These are phyloP conservation scores for Volvox reticuliferus DNA, from an alignment of 139 green algal species.

Conservation along the genomic window DNA sequence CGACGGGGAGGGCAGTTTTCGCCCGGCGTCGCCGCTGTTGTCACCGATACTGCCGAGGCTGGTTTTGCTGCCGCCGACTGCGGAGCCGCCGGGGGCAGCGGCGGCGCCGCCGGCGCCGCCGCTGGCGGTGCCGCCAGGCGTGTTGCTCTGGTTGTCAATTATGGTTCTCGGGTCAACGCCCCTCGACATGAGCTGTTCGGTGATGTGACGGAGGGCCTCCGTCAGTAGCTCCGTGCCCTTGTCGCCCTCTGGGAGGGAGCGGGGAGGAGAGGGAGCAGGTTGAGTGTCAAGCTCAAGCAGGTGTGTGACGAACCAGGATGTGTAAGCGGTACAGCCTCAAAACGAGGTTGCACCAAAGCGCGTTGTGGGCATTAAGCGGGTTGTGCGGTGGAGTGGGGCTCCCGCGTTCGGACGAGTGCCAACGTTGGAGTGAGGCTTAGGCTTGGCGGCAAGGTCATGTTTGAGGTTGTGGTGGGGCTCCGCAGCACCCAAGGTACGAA, in stretches of 20 bases:
- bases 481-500: too few relatives aligned
- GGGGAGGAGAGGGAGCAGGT: too few relatives aligned
- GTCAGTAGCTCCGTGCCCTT: conserved; percentile 5
- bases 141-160: background rate
- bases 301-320: too few relatives aligned
- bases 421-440: too few relatives aligned
- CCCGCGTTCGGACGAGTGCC: too few relatives aligned
- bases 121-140: background rate
- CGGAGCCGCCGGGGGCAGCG: background rate
- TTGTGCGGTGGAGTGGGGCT: too few relatives aligned
- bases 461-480: too few relatives aligned
- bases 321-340: too few relatives aligned
- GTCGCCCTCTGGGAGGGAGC: background rate
- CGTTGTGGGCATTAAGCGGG: too few relatives aligned
- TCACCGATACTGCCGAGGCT: background rate
- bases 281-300: too few relatives aligned
- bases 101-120: background rate
- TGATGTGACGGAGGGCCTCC: conserved; percentile 20
- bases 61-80: background rate
- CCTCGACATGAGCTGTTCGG: background rate
- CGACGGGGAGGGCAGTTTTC: background rate
- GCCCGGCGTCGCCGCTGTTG: background rate
- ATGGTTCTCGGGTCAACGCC: conserved; percentile 14
- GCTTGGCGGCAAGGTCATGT: too few relatives aligned
- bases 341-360: too few relatives aligned